These are phyloP conservation scores for Pythium diclinum DNA, from an alignment of 352 stramenopile genomes.

Conservation along the genomic window DNA sequence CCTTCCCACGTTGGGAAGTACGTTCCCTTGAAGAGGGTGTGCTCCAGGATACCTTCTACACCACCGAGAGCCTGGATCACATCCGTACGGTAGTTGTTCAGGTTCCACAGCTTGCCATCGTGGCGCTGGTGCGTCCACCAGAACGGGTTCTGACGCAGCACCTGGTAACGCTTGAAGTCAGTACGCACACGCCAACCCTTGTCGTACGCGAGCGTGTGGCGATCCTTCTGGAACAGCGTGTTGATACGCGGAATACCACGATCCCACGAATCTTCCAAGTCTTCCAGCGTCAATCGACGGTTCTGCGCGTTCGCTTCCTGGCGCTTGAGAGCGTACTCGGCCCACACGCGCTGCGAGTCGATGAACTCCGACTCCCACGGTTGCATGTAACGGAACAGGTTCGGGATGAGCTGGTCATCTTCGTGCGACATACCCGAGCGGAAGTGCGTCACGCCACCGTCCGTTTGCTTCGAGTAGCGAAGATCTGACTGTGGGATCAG, in stretches of 20 bases:
- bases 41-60: conserved; percentile 99
- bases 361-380: conserved; percentile 99
- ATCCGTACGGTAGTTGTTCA: conserved; percentile 99
- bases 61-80: conserved; percentile 99
- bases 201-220: conserved; percentile 99
- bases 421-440: conserved; percentile 96
- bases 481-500: conserved; percentile 99
- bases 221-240: conserved; percentile 96
- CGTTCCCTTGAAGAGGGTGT: conserved; percentile 99
- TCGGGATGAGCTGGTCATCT: conserved; percentile 99
- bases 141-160: conserved; percentile 97
- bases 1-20: conserved; percentile 99
- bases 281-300: conserved; percentile 97
- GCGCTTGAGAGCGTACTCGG: conserved; percentile 99
- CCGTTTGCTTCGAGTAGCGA: conserved; percentile 99
- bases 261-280: conserved; percentile 99
- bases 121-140: conserved; percentile 99
- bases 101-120: conserved; percentile 99
- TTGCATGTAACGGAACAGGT: conserved; percentile 99
- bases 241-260: conserved; percentile 97
- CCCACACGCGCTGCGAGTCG: conserved; percentile 99
- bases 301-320: conserved; percentile 99
- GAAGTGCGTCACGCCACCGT: conserved; percentile 99
- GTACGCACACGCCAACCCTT: conserved; percentile 99
- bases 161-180: conserved; percentile 99